These are phyloP conservation scores for Ogataea glucozyma DNA, from an alignment of 805 yeast species.

Conservation along the genomic window DNA sequence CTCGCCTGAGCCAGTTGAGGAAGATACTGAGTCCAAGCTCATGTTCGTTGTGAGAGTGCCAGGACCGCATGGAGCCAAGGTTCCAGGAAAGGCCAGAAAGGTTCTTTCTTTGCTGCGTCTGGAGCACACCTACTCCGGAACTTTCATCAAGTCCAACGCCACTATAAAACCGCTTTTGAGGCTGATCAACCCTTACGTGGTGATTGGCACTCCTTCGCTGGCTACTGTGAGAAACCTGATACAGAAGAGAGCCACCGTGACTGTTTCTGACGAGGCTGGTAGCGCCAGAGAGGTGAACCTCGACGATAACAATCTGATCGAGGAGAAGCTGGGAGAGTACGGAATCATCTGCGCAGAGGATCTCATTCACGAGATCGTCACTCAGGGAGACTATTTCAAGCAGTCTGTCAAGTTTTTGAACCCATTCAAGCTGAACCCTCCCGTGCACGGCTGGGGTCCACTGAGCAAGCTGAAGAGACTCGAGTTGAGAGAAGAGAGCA, in stretches of 20 bases:
- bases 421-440: slow-evolving; percentile 70
- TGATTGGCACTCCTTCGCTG: slow-evolving; percentile 74
- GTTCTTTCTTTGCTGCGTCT: slow-evolving; percentile 64
- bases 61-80: slow-evolving; percentile 62
- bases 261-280: slow-evolving; percentile 32
- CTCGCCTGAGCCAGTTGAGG: slow-evolving; percentile 26
- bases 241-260: slow-evolving; percentile 73
- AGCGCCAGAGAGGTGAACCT: slow-evolving; percentile 45
- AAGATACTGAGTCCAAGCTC: slow-evolving; percentile 45
- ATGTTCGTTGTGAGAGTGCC: slow-evolving; percentile 67
- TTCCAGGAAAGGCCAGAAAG: slow-evolving; percentile 64
- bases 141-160: slow-evolving; percentile 64
- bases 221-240: slow-evolving; percentile 68
- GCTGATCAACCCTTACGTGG: slow-evolving; percentile 70
- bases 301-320: slow-evolving; percentile 75
- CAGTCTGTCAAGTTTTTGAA: slow-evolving; percentile 59
- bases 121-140: slow-evolving; percentile 62
- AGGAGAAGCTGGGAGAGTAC: slow-evolving; percentile 65
- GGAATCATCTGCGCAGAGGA: slow-evolving; percentile 83
- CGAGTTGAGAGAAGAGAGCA: slow-evolving; percentile 53
- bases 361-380: slow-evolving; percentile 66
- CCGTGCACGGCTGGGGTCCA: slow-evolving; percentile 75
- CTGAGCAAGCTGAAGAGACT: slow-evolving; percentile 66
- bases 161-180: slow-evolving; percentile 64
- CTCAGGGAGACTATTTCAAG: slow-evolving; percentile 66